Percentiles rank a stretch among this genome's conserved stretches.
phyloP scores from a whole-genome alignment of 257 asterid genomes.

The Nicotiana knightiana region DNA sequence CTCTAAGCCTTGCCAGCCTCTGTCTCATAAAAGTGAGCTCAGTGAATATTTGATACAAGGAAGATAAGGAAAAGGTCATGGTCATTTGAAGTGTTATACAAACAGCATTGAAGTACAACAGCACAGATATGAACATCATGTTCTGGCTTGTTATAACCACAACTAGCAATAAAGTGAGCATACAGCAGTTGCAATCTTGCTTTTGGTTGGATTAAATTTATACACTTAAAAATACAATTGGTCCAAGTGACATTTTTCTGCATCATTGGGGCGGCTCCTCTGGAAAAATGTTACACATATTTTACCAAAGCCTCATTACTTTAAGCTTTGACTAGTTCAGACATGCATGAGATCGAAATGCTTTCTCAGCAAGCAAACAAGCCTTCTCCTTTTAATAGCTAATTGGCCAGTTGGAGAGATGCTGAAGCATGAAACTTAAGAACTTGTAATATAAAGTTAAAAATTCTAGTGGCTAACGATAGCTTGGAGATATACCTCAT shows the following conservation, averaged over 20 bases:
- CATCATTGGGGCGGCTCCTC: background rate
- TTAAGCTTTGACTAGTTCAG: background rate
- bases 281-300: background rate
- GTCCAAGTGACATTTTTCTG: background rate
- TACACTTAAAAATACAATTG: background rate
- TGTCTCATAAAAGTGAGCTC: background rate
- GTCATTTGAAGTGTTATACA: background rate
- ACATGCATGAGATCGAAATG: background rate
- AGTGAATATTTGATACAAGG: background rate
- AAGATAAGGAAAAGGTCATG: background rate
- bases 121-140: background rate
- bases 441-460: background rate
- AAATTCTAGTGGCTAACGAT: constrained; percentile 5
- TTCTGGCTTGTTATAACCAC: background rate
- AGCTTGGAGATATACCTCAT: constrained; percentile 47
- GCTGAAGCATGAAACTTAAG: background rate
- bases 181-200: background rate
- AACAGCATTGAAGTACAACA: background rate
- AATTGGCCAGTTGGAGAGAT: background rate
- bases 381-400: background rate
- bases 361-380: background rate
- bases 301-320: background rate
- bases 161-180: background rate
- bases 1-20: background rate
- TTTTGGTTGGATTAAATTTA: background rate